These are phyloP conservation scores for Leucosporidium creatinivorum DNA, from an alignment of 768 basidiomycete genomes.

Conservation along the genomic window DNA sequence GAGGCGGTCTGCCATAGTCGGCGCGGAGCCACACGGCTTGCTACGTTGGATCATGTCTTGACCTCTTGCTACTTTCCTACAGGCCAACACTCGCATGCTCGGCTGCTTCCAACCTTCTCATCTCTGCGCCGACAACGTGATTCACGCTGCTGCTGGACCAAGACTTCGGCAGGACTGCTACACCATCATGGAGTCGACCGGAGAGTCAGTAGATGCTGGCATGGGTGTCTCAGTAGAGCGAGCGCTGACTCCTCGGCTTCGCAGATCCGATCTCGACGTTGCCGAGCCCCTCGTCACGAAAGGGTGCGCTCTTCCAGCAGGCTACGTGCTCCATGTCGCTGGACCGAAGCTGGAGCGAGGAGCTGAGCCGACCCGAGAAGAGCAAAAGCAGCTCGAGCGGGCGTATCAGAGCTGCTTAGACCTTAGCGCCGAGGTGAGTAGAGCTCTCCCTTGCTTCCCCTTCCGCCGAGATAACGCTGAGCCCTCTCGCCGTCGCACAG, in stretches of 20 bases:
- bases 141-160: slow-evolving; percentile 6
- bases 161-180: not conserved
- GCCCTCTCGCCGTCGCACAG: not conserved
- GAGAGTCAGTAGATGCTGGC: no score
- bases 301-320: not conserved
- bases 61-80: no score
- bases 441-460: not conserved
- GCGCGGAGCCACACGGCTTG: no score
- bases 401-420: slow-evolving; percentile 1
- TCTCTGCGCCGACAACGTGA: slow-evolving; percentile 10
- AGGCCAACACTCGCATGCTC: slow-evolving; percentile 5
- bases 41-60: no score
- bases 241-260: no score
- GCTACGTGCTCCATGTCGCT: slow-evolving; percentile 5
- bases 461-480: no score
- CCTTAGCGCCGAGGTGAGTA: not conserved
- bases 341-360: slow-evolving; percentile 5
- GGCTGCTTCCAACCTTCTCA: slow-evolving; percentile 14
- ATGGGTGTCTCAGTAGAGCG: no score
- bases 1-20: no score
- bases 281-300: not conserved
- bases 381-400: not conserved
- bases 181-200: not conserved
- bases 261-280: not conserved
- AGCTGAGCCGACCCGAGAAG: not conserved